phyloP scores from a whole-genome alignment of 2,329 filamentous ascomycete species.

The Pseudogymnoascus sp. region DNA sequence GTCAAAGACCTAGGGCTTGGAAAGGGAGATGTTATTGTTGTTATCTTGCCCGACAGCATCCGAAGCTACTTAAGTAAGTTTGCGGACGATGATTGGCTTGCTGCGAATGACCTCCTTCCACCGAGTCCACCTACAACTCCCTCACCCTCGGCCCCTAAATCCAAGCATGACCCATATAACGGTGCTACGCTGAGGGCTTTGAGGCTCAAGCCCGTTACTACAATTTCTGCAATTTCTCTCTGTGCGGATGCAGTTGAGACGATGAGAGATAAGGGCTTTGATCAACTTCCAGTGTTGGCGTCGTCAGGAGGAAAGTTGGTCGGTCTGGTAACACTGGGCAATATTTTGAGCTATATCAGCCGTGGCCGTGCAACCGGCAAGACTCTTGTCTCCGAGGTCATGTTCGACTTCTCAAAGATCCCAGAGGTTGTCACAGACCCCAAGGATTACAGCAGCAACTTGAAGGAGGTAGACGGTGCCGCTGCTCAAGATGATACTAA shows the following conservation, averaged over 20 bases:
- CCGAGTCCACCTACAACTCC: slow-evolving; percentile 40
- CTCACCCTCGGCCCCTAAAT: slow-evolving; percentile 32
- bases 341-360: slow-evolving; percentile 85
- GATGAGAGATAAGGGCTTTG: slow-evolving; percentile 97
- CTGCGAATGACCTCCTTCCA: slow-evolving; percentile 85
- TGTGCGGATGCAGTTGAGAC: slow-evolving; percentile 90
- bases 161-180: slow-evolving; percentile 60
- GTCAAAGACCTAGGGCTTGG: slow-evolving; percentile 69
- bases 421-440: slow-evolving; percentile 89
- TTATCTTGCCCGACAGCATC: slow-evolving; percentile 91
- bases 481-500: slow-evolving; percentile 26
- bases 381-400: slow-evolving; percentile 74
- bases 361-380: slow-evolving; percentile 69
- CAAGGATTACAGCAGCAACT: slow-evolving; percentile 46
- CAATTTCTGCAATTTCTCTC: slow-evolving; percentile 60
- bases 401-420: slow-evolving; percentile 91
- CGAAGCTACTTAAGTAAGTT: slow-evolving; percentile 98
- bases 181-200: slow-evolving; percentile 75
- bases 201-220: slow-evolving; percentile 88
- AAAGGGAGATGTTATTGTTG: slow-evolving; percentile 82
- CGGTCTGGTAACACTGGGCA: slow-evolving; percentile 89
- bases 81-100: slow-evolving; percentile 97
- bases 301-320: slow-evolving; percentile 66
- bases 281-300: slow-evolving; percentile 86
- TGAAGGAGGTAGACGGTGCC: slow-evolving; percentile 26